Conservation (phyloP, 331 rosid genomes). For the Prunus yedoensis region DNA sequence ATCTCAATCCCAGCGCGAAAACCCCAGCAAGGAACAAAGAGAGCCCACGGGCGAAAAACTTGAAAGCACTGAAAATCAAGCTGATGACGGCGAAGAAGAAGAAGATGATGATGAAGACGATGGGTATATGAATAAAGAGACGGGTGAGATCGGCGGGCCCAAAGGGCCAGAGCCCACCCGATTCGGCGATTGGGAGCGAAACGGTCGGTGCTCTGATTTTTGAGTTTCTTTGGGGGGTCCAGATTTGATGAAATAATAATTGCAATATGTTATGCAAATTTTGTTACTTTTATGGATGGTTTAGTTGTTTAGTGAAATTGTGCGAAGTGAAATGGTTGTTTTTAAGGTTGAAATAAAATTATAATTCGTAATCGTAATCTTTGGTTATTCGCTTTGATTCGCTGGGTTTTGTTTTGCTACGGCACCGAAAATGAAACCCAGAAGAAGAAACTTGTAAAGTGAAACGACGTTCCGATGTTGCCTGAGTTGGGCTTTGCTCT, state of each 20-base stretch:
- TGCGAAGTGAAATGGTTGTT: too few species aligned
- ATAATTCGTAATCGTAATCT: too few species aligned
- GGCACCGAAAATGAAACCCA: too few species aligned
- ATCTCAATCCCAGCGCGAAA: slow-evolving; percentile 23
- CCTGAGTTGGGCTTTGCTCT: too few species aligned
- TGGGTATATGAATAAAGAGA: slow-evolving; percentile 35
- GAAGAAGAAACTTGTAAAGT: too few species aligned
- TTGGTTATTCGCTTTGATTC: not conserved
- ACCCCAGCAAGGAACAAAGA: slow-evolving; percentile 23
- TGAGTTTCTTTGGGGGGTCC: slow-evolving; percentile 7
- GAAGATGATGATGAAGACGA: slow-evolving; percentile 24
- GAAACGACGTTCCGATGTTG: too few species aligned
- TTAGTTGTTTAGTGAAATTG: not conserved
- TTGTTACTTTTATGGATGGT: not conserved
- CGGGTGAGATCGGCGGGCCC: slow-evolving; percentile 87
- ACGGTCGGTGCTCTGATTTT: slow-evolving; percentile 86
- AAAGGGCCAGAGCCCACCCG: slow-evolving; percentile 90
- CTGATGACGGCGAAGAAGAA: slow-evolving; percentile 9
- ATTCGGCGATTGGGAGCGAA: slow-evolving; percentile 93
- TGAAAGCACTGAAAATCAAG: not conserved
- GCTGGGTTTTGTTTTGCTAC: too few species aligned
- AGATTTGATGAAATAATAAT: not conserved
- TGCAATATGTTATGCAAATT: not conserved
- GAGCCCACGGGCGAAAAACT: slow-evolving; percentile 14
- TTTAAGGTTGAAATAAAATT: not conserved